Evolutionary conservation across 164 flowering plant genomes (phyloP), one percentile per base, ranked within the genome.

Genomic region (Stephania japonica): DNA sequence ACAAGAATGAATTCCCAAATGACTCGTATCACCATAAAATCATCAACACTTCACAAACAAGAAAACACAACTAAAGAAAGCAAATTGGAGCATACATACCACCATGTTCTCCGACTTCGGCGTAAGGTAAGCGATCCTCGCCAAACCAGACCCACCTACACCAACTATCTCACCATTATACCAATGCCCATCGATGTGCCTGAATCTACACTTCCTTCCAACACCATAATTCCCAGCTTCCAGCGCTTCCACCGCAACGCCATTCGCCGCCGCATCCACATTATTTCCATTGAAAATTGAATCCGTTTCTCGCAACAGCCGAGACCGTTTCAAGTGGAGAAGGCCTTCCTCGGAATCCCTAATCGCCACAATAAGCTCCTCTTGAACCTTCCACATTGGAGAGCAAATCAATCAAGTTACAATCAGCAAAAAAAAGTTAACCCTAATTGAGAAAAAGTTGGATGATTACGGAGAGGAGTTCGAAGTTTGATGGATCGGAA

Each of bases 181-280:
- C 99, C 99, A 95, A 19, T 89, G 91, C 4, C 97, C 98, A 86
- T 95, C 90, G 69, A 78, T 85, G 81, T 91, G 85, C 13, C 94
- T 90, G 77, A 95, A 95, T 76, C 97, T 86, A 81, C 98, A 95
- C 77, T 88, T 93, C 27, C 98, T 88, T 70, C 98, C 98, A 75
- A 88, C 76, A 67, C 80, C 19, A 43, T 53, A 89, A 32, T 70
- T 72, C 71, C 72, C 72, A 50, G 81, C 86, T 78, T 83, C 88
- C 73, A 87, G 61, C 21, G 91, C 83, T 63, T 87, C 92, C 7
- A 78, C 78, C 80, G 86, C 88, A 42, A 81, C 85, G 66, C 79
- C 77, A 24, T 72, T 69, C 32, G 83, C 85, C 73, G 87, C 96
- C 56, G 61, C 87, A 75, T 85, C 78, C 16, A 81, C 87, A 72